A percentile compares a stretch with the other conserved stretches of the same genome.
These are phyloP conservation scores for Brassica rapa DNA, from an alignment of 345 rosid genomes.

Conservation along the genomic window DNA sequence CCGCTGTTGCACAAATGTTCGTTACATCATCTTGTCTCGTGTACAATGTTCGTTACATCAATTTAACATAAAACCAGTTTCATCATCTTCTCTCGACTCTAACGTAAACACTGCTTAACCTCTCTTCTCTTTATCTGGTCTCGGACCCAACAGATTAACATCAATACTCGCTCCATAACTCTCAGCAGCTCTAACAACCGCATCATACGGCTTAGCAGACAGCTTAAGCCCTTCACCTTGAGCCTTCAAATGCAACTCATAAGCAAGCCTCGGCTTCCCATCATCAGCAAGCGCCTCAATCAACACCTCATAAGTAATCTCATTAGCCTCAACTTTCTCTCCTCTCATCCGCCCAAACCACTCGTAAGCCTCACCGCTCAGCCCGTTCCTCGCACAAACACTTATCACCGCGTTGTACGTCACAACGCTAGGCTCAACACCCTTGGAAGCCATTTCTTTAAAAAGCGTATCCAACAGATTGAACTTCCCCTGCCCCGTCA, in stretches of 20 bases:
- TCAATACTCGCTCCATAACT: slow-evolving; percentile 59
- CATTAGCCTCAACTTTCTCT: slow-evolving; percentile 61
- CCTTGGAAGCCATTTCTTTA: slow-evolving; percentile 63
- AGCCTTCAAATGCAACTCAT: slow-evolving; percentile 67
- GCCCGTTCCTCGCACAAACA: slow-evolving; percentile 53
- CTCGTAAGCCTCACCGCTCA: slow-evolving; percentile 77
- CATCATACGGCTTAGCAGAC: slow-evolving; percentile 67
- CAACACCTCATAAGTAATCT: slow-evolving; percentile 76
- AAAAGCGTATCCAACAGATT: slow-evolving; percentile 62
- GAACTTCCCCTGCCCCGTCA: slow-evolving; percentile 67
- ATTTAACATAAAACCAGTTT: slow-evolving; percentile 5
- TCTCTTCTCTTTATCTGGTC: slow-evolving; percentile 55
- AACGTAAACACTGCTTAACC: slow-evolving; percentile 10
- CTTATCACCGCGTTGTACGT: slow-evolving; percentile 91
- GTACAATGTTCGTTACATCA: slow-evolving; percentile 18
- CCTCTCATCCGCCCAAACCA: slow-evolving; percentile 87
- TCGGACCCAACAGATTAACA: slow-evolving; percentile 62
- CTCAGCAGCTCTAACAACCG: slow-evolving; percentile 55
- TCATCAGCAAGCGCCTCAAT: slow-evolving; percentile 73
- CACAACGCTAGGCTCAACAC: slow-evolving; percentile 73
- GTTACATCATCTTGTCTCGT: background rate
- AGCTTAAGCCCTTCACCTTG: slow-evolving; percentile 58
- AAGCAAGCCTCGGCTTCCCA: slow-evolving; percentile 81
- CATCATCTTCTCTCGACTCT: background rate
- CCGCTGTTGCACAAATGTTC: background rate